Base-by-base conservation (phyloP, 2,329 filamentous ascomycete species). In the Plenodomus biglobosus region DNA sequence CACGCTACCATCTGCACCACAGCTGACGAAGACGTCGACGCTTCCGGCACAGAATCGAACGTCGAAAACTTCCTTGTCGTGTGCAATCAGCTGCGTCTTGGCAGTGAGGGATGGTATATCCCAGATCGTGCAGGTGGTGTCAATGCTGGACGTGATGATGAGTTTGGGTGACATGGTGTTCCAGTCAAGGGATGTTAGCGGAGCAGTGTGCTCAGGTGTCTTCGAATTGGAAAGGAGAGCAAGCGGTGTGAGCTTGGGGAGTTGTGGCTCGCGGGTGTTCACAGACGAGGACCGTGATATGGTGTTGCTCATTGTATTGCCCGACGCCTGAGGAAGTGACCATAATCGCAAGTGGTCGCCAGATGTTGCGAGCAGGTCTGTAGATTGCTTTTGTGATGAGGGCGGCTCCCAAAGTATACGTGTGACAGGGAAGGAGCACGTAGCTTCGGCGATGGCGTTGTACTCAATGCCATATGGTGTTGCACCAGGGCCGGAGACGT, bases 61-160 rank as follows among this genome's bases (percentile, higher is more conserved):
- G 70, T 99, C 94, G 66, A 96, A 99, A 5, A 99, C 94, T 73
- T 99, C 94, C 73, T 97, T 97, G 75, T 99, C 94, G 71, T 99
- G 94, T 17, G 94, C 94, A 73, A 99, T 99, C 38, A 99, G 79
- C 71, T 99, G 94, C 1, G 94, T 99, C 76, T 99, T 99, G 43
- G 94, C 94, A 0, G 94, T 99, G 54, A 99, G 79, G 1, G 94
- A 96, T 3, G 94, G 94, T 46, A 99, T 99, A 71, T 99, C 94
- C 94, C 94, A 99, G 58, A 99, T 99, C 3, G 94, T 99, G 75
- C 94, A 99, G 5, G 94, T 99, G 1, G 94, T 99, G 69, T 99
- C 94, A 66, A 99, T 99, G 71, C 92, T 97, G 3, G 92, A 96
- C 1, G 94, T 99, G 65, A 99, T 99, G 68, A 99, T 99, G 44